Evolutionary conservation across 805 yeast species (phyloP).

Genomic region (Cyberlindnera veronae): DNA sequence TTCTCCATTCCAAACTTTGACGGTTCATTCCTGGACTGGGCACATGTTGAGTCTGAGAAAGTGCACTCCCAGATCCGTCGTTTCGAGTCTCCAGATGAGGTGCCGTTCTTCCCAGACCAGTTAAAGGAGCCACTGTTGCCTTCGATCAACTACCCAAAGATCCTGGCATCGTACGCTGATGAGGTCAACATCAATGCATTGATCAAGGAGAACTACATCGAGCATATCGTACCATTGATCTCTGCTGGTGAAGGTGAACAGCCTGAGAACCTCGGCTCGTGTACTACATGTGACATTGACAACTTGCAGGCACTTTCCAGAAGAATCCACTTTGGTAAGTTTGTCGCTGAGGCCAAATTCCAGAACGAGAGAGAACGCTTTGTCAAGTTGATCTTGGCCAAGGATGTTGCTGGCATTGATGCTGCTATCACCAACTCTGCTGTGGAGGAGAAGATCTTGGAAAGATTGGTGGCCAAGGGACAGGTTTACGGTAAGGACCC

Average conservation of each 20-base stretch:
- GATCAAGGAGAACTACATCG: slow-evolving; percentile 65
- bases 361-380: slow-evolving; percentile 61
- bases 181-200: slow-evolving; percentile 73
- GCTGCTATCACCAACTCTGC: slow-evolving; percentile 80
- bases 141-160: slow-evolving; percentile 68
- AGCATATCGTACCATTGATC: slow-evolving; percentile 71
- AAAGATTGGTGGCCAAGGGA: slow-evolving; percentile 76
- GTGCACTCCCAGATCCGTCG: slow-evolving; percentile 79
- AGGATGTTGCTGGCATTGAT: slow-evolving; percentile 70
- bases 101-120: slow-evolving; percentile 77
- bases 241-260: slow-evolving; percentile 70
- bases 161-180: slow-evolving; percentile 69
- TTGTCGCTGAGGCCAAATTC: slow-evolving; percentile 95
- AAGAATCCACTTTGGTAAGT: slow-evolving; percentile 94
- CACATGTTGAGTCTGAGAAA: slow-evolving; percentile 69
- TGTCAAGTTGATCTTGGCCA: slow-evolving; percentile 57
- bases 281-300: slow-evolving; percentile 80
- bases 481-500: slow-evolving; percentile 89
- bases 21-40: slow-evolving; percentile 87
- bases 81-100: slow-evolving; percentile 92
- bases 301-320: slow-evolving; percentile 84
- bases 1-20: slow-evolving; percentile 62
- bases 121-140: slow-evolving; percentile 73
- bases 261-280: slow-evolving; percentile 82
- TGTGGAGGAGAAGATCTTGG: slow-evolving; percentile 81